Base-by-base conservation (phyloP, 176 grass and related monocot species). In the Oryza meridionalis region DNA sequence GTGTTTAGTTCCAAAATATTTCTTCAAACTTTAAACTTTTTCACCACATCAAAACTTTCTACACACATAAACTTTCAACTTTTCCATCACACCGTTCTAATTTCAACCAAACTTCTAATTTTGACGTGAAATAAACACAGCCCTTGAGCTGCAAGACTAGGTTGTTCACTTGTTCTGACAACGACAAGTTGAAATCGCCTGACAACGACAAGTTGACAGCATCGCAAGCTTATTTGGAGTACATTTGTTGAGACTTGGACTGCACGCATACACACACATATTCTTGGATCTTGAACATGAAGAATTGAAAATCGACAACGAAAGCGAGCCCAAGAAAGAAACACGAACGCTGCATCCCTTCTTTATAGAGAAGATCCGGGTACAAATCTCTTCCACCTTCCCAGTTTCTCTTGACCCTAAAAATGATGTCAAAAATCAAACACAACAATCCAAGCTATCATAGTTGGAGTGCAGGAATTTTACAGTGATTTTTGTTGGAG, bases 331-430 rank as follows among this genome's bases (percentile, higher is more conserved):
- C 33, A 61, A 29, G 24, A 50, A 21, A 25, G 32, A 25, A 74
- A 51, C 1, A 31, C 7, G 3, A 4, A 16, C 17, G n/a, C 25
- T 53, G 45, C 19, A 65, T 24, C 42, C 16, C 53, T 91, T 83
- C 70, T 32, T 95, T 80, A 89, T 7, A 91, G 53, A 73, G 83
- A 84, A 77, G 94, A 89, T 77, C 38, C 81, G 3, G 22, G 62
- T 22, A 3, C 29, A 55, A 25, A 67, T 81, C 83, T 93, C 68
- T 89, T 96, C 94, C 91, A 96, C 82, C 88, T 85, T 58, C 84
- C 94, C 62, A 96, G 81, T 82, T 91, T 96, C 72, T 96, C 91
- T 1, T 65, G 65, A 13, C 94, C 91, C 94, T 96, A 79, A 13
- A 82, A 72, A 77, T 19, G 8, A 38, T 65, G 8, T 44, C n/a